Evolutionary conservation across 495 filamentous ascomycete genomes (phyloP), one percentile per base, ranked within the genome.

Genomic region (Wilcoxina mikolae): DNA sequence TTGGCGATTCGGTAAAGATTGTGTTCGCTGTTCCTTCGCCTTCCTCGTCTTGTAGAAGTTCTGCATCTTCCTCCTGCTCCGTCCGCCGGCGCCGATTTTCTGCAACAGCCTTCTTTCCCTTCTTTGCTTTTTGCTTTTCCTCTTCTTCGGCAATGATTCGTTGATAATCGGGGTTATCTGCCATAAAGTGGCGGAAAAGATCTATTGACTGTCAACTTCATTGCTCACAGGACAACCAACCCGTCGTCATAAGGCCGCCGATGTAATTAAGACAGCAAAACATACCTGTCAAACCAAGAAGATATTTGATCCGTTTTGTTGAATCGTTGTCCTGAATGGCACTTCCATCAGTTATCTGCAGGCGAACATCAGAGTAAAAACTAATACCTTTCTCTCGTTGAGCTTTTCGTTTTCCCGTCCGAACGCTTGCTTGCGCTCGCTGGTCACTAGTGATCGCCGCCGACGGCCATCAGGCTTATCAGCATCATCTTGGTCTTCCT

Each of bases 121-220:
- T 86, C 67, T 82, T 85, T 10, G 74, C 72, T 61, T 76, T 84
- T 18, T 70, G 73, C 38, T 81, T 79, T 58, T 93, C 85, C 17
- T 78, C 83, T 67, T 95, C 88, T 67, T 95, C 85, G 9, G 76
- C 76, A 75, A 96, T 87, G 51, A 95, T 84, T 41, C 90, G 83
- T 60, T 90, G 83, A 65, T 96, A 87, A 33, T 80, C 80, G 1
- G 88, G 91, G 65, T 94, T 99, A 18, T 88, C 83, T 64, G 95
- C 88, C 71, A 99, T 99, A 69, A 99, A 99, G 69, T 99, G 93
- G 56, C 93, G 85, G 73, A 99, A 99, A 20, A 99, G 77, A 65
- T 99, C 93, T 43, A 26, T 28, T 47, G 42, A 41, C 11, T 1
- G 25, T 49, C 12, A 49, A 25, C 24, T 18, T 29, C 24, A 23